Conservation (phyloP, 495 filamentous ascomycete genomes). For the Penicillium ucsense region DNA sequence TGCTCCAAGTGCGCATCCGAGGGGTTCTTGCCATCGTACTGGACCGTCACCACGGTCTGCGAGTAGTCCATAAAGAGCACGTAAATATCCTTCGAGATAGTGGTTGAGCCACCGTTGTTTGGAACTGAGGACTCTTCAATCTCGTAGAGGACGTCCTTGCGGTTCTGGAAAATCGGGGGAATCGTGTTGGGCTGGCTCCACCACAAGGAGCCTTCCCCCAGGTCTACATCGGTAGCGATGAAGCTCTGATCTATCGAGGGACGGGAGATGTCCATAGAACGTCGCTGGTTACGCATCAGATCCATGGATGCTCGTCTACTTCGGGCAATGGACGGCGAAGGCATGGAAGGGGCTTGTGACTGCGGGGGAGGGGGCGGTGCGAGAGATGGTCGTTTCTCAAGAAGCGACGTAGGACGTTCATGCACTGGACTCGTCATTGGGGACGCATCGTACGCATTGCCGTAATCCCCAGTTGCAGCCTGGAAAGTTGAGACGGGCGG, state of each 20-base stretch:
- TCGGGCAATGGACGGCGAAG: slow-evolving; percentile 34
- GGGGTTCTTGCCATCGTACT: slow-evolving; percentile 67
- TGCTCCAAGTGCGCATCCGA: slow-evolving; percentile 68
- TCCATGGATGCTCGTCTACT: slow-evolving; percentile 61
- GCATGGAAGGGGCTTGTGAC: slow-evolving; percentile 28
- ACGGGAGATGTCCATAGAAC: slow-evolving; percentile 64
- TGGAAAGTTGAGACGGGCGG: slow-evolving; percentile 24
- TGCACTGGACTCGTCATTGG: slow-evolving; percentile 37
- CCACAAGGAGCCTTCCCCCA: slow-evolving; percentile 64
- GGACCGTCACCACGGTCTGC: slow-evolving; percentile 77
- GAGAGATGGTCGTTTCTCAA: slow-evolving; percentile 19
- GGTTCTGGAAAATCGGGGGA: slow-evolving; percentile 71
- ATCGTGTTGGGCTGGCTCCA: slow-evolving; percentile 65
- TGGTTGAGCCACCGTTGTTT: slow-evolving; percentile 57
- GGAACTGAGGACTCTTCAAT: slow-evolving; percentile 65
- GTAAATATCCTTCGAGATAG: slow-evolving; percentile 68
- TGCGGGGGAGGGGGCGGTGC: slow-evolving; percentile 20
- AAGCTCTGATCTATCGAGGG: slow-evolving; percentile 64
- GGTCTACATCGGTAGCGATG: slow-evolving; percentile 80
- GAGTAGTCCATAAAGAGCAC: slow-evolving; percentile 92
- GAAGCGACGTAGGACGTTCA: slow-evolving; percentile 34
- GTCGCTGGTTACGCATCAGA: slow-evolving; percentile 45
- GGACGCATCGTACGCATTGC: slow-evolving; percentile 44
- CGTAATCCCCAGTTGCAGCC: slow-evolving; percentile 28
- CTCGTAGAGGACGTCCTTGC: slow-evolving; percentile 76